Conservation (phyloP, 768 basidiomycete genomes). For the Rhodosporidiobolus odoratus region DNA sequence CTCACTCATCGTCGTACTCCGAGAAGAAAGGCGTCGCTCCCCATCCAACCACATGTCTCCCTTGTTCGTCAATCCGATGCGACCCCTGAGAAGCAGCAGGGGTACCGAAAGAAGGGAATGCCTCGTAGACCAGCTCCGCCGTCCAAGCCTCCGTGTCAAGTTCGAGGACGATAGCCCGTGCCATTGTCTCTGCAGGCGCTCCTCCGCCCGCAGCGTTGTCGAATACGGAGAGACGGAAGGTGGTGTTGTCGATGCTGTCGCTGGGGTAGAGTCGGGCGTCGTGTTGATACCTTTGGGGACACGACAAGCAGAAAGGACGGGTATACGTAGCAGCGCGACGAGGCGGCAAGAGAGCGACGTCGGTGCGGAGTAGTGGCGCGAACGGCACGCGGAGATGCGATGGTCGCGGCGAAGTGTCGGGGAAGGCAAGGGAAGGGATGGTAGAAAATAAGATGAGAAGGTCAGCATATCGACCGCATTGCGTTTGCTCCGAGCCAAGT, state of each 20-base stretch:
- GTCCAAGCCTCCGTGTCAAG: constrained; percentile 37
- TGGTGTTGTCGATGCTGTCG: neutral
- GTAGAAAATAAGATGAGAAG: no score
- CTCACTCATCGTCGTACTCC: constrained; percentile 31
- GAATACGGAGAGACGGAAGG: constrained; percentile 38
- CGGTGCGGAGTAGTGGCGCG: constrained; percentile 14
- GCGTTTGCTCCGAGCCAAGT: no score
- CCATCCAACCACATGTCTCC: constrained; percentile 39
- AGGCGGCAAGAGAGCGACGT: neutral
- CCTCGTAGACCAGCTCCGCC: constrained; percentile 10
- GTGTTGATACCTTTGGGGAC: constrained; percentile 29
- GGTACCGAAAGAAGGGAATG: neutral
- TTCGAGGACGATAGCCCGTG: constrained; percentile 41
- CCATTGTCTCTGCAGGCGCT: constrained; percentile 17
- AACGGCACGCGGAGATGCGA: no score
- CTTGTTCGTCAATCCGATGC: constrained; percentile 8
- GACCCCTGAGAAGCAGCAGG: neutral
- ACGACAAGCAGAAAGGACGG: neutral
- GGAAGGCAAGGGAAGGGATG: no score
- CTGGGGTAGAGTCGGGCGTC: constrained; percentile 28
- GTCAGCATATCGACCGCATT: no score
- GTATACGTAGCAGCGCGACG: neutral
- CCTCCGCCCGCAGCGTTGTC: constrained; percentile 42
- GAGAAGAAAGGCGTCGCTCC: constrained; percentile 39
- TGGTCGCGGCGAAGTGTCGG: no score